Evolutionary conservation across 2,329 filamentous ascomycete genomes (phyloP), one percentile per base, ranked within the genome.

Genomic region (Trichoderma endophyticum): DNA sequence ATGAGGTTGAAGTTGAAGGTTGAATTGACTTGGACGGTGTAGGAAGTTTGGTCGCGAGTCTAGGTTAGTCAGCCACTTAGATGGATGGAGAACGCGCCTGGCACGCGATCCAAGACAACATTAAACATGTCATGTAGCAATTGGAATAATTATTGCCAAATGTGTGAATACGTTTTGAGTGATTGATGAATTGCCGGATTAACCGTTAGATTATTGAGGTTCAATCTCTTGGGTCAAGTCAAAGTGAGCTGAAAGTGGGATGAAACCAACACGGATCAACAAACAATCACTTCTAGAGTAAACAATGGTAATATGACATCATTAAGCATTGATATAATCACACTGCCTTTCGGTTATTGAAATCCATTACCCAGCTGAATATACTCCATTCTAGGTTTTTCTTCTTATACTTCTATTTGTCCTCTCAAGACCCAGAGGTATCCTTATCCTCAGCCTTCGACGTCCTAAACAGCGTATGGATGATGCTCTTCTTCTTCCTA

Each of bases 401-500:
- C 54, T 48, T 14, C 8, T 11, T 6, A n/a, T 30, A 28, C 9
- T 2, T 36, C 4, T 14, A 51, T 26, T 18, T 14, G 7, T 3
- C 36, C 36, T 28, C 28, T 62, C 7, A 24, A 26, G 39, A 56
- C 14, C 24, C 9, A 11, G 48, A 34, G 7, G 34, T 9, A 12
- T 36, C 57, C 18, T 48, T 61, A 15, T 66, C 70, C 26, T 66
- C 65, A 30, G 8, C 36, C 28, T 24, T 73, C 7, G 71, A 54
- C 24, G 65, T 70, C 39, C 74, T 63, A n/a, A 72, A 71, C 54
- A 75, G 30, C 12, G 67, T 70, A 5, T 72, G 69, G n/a, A 75
- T 73, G 28, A 75, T 71, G 36, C 74, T 72, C 65, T 72, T 75
- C 36, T 69, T 73, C 63, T 71, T 73, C 26, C 39, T 74, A 9